A percentile compares a stretch with the other conserved stretches of the same genome.
Evolutionary conservation across 1,284 basidiomycete genomes (phyloP).

Genomic region (Sporisorium exsertum): DNA sequence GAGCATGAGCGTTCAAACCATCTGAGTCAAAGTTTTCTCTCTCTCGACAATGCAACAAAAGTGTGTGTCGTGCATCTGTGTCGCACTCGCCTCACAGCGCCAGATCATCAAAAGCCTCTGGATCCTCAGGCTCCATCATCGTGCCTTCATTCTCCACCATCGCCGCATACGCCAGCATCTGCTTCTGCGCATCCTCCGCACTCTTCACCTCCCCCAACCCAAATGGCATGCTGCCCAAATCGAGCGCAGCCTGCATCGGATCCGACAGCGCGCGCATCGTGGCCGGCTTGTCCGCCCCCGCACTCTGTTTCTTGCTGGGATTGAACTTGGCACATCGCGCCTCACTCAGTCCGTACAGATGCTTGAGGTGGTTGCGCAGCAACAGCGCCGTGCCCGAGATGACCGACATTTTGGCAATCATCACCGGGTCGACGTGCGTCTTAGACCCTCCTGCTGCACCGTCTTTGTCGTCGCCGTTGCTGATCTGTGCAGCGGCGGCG

Average conservation of each 20-base stretch:
- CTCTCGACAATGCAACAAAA: conserved; percentile 1
- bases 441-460: conserved; percentile 7
- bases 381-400: conserved; percentile 52
- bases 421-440: conserved; percentile 20
- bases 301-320: conserved; percentile 54
- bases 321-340: conserved; percentile 58
- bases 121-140: conserved; percentile 55
- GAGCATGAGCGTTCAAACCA: background rate
- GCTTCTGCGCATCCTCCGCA: conserved; percentile 44
- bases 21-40: background rate
- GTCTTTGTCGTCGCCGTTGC: conserved; percentile 19
- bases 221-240: conserved; percentile 35
- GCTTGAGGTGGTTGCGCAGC: conserved; percentile 63
- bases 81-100: conserved; percentile 16
- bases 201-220: conserved; percentile 33
- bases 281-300: conserved; percentile 50
- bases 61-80: background rate
- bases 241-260: conserved; percentile 47
- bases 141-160: conserved; percentile 56
- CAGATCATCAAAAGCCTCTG: conserved; percentile 42
- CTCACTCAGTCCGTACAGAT: conserved; percentile 58
- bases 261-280: conserved; percentile 46
- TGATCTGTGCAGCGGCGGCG: background rate
- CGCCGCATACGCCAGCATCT: conserved; percentile 48
- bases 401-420: conserved; percentile 50